phyloP scores from a whole-genome alignment of 179 eudicot species.

The Patellifolia procumbens region DNA sequence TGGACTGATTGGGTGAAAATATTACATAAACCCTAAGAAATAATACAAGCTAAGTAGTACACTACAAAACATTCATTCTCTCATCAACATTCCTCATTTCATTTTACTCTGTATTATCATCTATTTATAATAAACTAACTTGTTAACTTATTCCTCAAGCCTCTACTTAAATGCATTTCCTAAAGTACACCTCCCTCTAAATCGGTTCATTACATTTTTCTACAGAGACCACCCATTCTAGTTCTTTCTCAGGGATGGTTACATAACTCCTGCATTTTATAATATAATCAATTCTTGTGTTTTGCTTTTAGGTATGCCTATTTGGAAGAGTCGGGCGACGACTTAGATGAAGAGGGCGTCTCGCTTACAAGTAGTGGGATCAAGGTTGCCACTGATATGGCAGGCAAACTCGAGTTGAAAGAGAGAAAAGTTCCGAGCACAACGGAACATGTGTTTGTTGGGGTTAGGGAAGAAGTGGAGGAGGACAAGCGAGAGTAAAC shows the following conservation, averaged over 20 bases:
- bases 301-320: constrained; percentile 68
- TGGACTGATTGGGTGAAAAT: too few species aligned
- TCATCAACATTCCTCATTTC: too few species aligned
- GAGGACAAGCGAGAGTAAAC: constrained; percentile 77
- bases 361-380: constrained; percentile 61
- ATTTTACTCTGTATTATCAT: too few species aligned
- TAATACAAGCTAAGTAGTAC: too few species aligned
- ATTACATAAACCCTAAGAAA: too few species aligned
- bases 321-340: constrained; percentile 69
- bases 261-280: not conserved
- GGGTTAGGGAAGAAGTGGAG: constrained; percentile 64
- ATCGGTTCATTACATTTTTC: too few species aligned
- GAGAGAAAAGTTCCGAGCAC: constrained; percentile 59
- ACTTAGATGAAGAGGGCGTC: constrained; percentile 77
- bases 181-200: too few species aligned
- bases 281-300: not conserved
- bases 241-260: not conserved
- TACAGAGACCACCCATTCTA: not conserved
- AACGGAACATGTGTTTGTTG: constrained; percentile 57
- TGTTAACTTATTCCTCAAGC: too few species aligned
- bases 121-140: too few species aligned
- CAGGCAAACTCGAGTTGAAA: constrained; percentile 55
- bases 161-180: too few species aligned
- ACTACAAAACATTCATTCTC: too few species aligned
- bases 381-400: constrained; percentile 55